phyloP scores from a whole-genome alignment of 2,329 filamentous ascomycete species.

The Akanthomyces muscarius region DNA sequence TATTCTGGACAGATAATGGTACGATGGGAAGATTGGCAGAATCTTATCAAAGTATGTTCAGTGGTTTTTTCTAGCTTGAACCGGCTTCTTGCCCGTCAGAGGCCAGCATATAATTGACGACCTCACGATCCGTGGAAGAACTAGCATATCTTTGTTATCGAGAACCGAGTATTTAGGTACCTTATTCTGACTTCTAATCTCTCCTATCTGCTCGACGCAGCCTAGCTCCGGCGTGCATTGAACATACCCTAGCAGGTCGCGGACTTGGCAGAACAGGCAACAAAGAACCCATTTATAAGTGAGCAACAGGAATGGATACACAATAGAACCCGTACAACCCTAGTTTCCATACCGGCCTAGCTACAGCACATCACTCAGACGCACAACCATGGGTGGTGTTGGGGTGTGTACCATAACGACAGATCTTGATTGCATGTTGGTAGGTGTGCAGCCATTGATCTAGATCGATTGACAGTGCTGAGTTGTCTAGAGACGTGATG shows the following conservation, averaged over 20 bases:
- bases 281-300: no score
- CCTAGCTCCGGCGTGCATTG: no score
- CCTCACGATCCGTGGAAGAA: not conserved
- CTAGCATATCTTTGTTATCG: not conserved
- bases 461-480: no score
- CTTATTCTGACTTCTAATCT: not conserved
- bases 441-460: no score
- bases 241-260: no score
- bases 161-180: not conserved
- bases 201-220: no score
- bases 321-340: no score
- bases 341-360: no score
- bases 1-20: not conserved
- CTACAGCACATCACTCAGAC: not conserved
- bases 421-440: not conserved
- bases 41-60: conserved; percentile 12
- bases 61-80: not conserved
- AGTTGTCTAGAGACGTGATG: no score
- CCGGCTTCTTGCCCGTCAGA: not conserved
- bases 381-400: not conserved
- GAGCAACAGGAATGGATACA: no score
- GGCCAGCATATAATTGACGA: not conserved
- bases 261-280: no score
- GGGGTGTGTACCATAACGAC: not conserved
- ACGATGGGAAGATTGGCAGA: not conserved